Conservation (phyloP, 2,329 filamentous ascomycete species). For the Ophiostoma angusticollis region DNA sequence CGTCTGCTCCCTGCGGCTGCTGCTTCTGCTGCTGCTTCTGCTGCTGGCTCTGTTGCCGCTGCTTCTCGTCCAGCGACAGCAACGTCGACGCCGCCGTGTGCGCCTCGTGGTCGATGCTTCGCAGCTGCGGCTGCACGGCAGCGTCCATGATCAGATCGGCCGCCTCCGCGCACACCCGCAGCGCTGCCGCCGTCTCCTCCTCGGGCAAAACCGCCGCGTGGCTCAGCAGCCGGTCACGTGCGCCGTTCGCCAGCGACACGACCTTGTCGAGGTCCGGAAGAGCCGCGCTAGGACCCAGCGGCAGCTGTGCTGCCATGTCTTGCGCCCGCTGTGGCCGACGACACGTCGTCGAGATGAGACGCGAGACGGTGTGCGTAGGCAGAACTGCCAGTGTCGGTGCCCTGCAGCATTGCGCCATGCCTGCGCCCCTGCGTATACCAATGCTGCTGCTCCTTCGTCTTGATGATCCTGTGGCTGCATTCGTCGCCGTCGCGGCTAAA, state of each 20-base stretch:
- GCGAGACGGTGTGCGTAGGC: too few relatives aligned
- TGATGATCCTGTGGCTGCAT: too few relatives aligned
- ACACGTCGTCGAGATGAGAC: slow-evolving; percentile 4
- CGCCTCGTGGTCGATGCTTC: slow-evolving; percentile 26
- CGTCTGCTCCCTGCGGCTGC: too few relatives aligned
- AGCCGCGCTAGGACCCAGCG: too few relatives aligned
- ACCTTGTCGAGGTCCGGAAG: slow-evolving; percentile 28
- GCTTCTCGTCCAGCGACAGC: slow-evolving; percentile 27
- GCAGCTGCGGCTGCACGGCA: slow-evolving; percentile 29
- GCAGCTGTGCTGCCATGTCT: background rate
- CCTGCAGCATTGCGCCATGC: too few relatives aligned
- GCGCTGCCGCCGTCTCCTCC: slow-evolving; percentile 28
- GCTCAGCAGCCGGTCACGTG: slow-evolving; percentile 30
- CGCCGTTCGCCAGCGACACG: slow-evolving; percentile 28
- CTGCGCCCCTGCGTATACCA: too few relatives aligned
- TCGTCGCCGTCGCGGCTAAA: too few relatives aligned
- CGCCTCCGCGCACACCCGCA: slow-evolving; percentile 32
- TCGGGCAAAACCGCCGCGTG: slow-evolving; percentile 32
- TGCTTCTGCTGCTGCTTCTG: too few relatives aligned
- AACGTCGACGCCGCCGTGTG: slow-evolving; percentile 41
- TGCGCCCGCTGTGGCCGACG: slow-evolving; percentile 3
- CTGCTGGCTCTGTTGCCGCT: background rate
- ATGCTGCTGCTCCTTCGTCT: too few relatives aligned
- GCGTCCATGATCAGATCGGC: slow-evolving; percentile 23
- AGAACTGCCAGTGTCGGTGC: too few relatives aligned